phyloP scores from a whole-genome alignment of 2,329 filamentous ascomycete genomes.

The Coniochaeta pulveracea region DNA sequence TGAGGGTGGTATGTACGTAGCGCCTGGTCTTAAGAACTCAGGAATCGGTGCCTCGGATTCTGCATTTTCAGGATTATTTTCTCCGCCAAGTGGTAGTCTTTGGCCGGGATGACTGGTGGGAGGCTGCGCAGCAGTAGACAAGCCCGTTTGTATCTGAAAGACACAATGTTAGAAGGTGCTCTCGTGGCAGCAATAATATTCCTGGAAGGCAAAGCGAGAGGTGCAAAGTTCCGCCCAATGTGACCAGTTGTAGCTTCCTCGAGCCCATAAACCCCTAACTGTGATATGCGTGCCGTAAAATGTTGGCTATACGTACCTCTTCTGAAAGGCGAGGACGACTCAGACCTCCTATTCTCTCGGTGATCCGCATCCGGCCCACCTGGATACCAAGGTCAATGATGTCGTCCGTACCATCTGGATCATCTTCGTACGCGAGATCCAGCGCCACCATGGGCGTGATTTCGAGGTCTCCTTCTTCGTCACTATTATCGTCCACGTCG shows the following conservation, averaged over 20 bases:
- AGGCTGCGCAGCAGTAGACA: conserved; percentile 13
- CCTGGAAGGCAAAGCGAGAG: too few relatives aligned
- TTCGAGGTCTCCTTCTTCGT: conserved; percentile 48
- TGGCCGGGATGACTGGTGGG: neutral
- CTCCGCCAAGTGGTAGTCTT: conserved; percentile 2
- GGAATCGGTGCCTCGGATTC: conserved; percentile 17
- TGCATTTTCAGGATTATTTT: conserved; percentile 7
- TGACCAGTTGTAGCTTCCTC: too few relatives aligned
- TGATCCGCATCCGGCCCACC: conserved; percentile 62
- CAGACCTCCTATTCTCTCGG: conserved; percentile 62
- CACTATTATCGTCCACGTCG: conserved; percentile 43
- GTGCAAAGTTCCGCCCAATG: too few relatives aligned
- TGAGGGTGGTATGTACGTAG: conserved; percentile 55
- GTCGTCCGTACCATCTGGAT: conserved; percentile 42
- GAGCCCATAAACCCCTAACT: neutral
- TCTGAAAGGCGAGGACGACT: conserved; percentile 59
- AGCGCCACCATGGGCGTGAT: conserved; percentile 50
- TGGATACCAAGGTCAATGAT: conserved; percentile 61
- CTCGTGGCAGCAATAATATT: too few relatives aligned
- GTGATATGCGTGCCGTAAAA: neutral
- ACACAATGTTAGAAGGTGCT: too few relatives aligned
- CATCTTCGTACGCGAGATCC: conserved; percentile 60
- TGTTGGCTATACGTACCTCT: conserved; percentile 37
- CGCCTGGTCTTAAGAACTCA: conserved; percentile 51
- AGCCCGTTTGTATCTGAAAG: conserved; percentile 22